A percentile compares a stretch with the other conserved stretches of the same genome.
Conservation (phyloP, 2,329 filamentous ascomycete species). For the Thielaviopsis punctulata region DNA sequence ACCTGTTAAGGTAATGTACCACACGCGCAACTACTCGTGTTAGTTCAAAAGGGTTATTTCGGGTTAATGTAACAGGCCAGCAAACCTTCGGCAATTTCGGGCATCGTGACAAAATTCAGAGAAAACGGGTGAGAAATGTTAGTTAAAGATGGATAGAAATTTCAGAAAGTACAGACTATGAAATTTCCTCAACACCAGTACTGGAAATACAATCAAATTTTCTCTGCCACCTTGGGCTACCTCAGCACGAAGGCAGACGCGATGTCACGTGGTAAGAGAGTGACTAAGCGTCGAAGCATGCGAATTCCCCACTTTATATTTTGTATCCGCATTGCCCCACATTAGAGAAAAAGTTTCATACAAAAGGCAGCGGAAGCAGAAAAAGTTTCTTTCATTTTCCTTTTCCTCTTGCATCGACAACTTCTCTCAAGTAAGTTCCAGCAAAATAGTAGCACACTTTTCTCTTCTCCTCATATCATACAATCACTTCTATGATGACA, state of each 20-base stretch:
- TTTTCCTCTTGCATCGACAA: conserved; percentile 9
- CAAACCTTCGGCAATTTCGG: conserved; percentile 44
- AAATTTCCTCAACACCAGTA: too few relatives aligned
- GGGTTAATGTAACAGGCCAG: neutral
- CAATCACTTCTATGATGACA: conserved; percentile 49
- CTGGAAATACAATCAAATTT: too few relatives aligned
- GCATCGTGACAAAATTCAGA: conserved; percentile 25
- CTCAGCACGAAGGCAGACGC: conserved; percentile 10
- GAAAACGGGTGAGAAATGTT: neutral
- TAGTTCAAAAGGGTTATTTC: neutral
- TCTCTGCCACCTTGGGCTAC: too few relatives aligned
- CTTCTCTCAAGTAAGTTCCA: conserved; percentile 16
- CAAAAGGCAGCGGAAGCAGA: too few relatives aligned
- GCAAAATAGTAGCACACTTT: conserved; percentile 13
- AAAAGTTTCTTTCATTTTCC: conserved; percentile 14
- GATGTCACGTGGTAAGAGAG: conserved; percentile 18
- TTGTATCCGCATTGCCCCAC: neutral
- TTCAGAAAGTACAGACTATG: neutral
- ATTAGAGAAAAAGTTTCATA: conserved; percentile 1
- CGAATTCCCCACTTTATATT: conserved; percentile 4
- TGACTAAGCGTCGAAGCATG: neutral
- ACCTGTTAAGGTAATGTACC: conserved; percentile 66
- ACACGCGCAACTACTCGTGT: conserved; percentile 50
- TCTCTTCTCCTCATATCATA: conserved; percentile 12
- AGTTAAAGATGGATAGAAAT: neutral